Conservation (phyloP, 495 filamentous ascomycete species). For the Penicillium manginii region DNA sequence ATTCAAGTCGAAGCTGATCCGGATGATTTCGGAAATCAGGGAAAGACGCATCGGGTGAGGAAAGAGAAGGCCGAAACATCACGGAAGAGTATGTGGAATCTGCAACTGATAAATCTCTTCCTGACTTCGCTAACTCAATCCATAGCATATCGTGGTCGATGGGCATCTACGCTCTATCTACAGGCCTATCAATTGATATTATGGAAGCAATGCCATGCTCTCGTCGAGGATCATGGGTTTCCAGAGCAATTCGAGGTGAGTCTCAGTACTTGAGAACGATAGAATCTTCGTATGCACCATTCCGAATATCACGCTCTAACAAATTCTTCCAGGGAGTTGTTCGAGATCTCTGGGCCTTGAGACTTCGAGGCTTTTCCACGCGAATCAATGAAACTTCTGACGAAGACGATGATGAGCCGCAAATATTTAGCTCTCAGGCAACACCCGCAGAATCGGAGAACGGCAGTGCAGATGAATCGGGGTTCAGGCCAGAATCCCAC, state of each 20-base stretch:
- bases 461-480: conserved; percentile 27
- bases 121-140: conserved; percentile 7
- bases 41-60: conserved; percentile 60
- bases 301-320: not conserved
- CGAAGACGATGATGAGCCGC: conserved; percentile 35
- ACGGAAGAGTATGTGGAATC: conserved; percentile 45
- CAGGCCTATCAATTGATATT: conserved; percentile 85
- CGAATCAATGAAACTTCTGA: conserved; percentile 41
- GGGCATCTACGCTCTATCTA: conserved; percentile 76
- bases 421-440: conserved; percentile 58
- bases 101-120: not conserved
- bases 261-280: not conserved
- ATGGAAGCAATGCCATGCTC: conserved; percentile 69
- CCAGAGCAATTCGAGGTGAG: conserved; percentile 66
- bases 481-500: conserved; percentile 27
- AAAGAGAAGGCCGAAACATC: conserved; percentile 56
- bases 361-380: conserved; percentile 54
- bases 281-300: not conserved
- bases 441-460: conserved; percentile 18
- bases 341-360: conserved; percentile 71
- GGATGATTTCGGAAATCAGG: conserved; percentile 71
- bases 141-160: conserved; percentile 59
- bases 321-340: conserved; percentile 51
- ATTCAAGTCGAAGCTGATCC: conserved; percentile 70
- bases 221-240: conserved; percentile 64